phyloP scores from a whole-genome alignment of 1,284 basidiomycete species.

The Boletellus deceptivus region DNA sequence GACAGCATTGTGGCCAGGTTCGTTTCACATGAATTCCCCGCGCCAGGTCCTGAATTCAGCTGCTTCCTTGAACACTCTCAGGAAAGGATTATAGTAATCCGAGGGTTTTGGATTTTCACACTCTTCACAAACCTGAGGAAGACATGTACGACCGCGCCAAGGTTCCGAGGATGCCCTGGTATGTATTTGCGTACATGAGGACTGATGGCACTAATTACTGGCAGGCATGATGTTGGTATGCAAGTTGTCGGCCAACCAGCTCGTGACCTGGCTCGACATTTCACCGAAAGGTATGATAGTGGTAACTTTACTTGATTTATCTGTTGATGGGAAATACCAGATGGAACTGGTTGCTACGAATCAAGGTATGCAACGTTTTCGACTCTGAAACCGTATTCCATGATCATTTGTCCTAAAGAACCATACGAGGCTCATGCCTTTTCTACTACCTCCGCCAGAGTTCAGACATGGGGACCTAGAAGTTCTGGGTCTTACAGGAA shows the following conservation, averaged over 20 bases:
- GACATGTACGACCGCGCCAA: constrained; percentile 92
- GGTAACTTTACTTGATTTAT: constrained; percentile 10
- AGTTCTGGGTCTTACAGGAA: constrained; percentile 85
- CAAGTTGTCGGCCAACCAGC: constrained; percentile 97
- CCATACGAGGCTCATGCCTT: constrained; percentile 90
- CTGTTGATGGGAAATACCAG: constrained; percentile 38
- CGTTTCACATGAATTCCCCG: constrained; percentile 3
- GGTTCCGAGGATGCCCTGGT: constrained; percentile 97
- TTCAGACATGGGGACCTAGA: constrained; percentile 83
- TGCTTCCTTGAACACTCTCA: constrained; percentile 20
- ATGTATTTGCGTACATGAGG: constrained; percentile 18
- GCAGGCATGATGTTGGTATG: constrained; percentile 93
- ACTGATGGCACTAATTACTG: background rate
- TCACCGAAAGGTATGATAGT: constrained; percentile 75
- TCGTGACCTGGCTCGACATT: constrained; percentile 92
- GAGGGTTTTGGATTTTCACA: constrained; percentile 85
- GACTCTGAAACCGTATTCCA: background rate
- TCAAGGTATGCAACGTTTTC: constrained; percentile 59
- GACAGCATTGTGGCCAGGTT: constrained; percentile 84
- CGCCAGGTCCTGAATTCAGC: background rate
- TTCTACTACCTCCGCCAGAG: constrained; percentile 92
- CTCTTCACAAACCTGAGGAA: constrained; percentile 86
- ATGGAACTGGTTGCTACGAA: constrained; percentile 90
- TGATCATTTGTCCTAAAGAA: constrained; percentile 50
- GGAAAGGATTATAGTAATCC: constrained; percentile 95